Evolutionary conservation across 805 yeast genomes (phyloP), one percentile per base, ranked within the genome.

Genomic region (Komagataella ulmi): DNA sequence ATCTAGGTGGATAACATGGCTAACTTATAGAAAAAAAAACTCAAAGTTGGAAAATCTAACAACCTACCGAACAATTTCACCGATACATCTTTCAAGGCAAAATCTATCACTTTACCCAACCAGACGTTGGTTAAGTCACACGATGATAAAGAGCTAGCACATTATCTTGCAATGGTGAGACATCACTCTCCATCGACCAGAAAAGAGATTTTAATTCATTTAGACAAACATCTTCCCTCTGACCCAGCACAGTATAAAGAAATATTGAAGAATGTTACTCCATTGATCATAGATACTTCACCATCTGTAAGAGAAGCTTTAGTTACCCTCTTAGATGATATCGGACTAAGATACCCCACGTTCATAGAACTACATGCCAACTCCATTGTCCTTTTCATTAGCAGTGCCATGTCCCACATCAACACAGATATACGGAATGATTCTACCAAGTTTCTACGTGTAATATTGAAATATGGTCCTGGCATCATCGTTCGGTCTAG

Each of bases 391-490:
- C 72, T 91, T 30, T 90, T 85, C 63, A 73, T 91, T 17, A 85
- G 85, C 58, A 83, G 91, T 50, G 95, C 96, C 3, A 91, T 93
- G 97, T 85, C 97, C 17, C 97, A 93, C 63, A 85, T 93, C 45
- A 76, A 76, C 30, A 81, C 88, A 1, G 80, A 79, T 3, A 81
- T 93, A 24, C 76, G 96, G 52, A 77, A 79, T 47, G 89, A 86
- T 54, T 80, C 95, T 1, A 78, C 91, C 0, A 77, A 75, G 53
- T 86, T 85, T 58, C 67, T 90, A 23, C 71, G 74, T 45, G 71
- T 81, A 3, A 62, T 89, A 51, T 63, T 88, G n/a, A 67, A 73
- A 52, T 77, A 81, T 23, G 72, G 77, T 2, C 49, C 53, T 3
- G 75, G 71, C 46, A 71, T 83, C 6, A 65, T 87, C 10, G 77